phyloP scores from a whole-genome alignment of 208 protist species.

The Trichomonas tenax region DNA sequence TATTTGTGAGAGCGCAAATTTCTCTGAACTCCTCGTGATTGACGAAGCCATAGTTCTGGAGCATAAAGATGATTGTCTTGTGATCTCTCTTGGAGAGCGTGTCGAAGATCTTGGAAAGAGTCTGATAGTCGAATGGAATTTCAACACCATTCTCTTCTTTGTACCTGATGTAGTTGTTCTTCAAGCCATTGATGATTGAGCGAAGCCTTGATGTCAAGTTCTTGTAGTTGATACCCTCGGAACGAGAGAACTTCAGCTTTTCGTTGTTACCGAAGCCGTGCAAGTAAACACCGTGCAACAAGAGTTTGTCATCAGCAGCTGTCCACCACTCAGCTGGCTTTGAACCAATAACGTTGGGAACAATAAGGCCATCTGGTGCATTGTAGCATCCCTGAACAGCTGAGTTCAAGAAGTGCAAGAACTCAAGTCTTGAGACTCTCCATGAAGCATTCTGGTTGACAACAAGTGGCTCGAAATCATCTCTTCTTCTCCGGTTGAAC shows the following conservation, averaged over 20 bases:
- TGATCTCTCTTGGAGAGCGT: not conserved
- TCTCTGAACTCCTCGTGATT: not conserved
- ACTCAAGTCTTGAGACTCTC: not conserved
- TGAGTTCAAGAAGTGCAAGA: not conserved
- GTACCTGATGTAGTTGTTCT: not conserved
- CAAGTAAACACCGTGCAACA: not conserved
- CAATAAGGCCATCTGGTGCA: not conserved
- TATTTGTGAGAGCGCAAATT: not conserved
- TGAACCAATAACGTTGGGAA: not conserved
- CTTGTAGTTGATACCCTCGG: not conserved
- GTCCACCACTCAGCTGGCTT: conserved; percentile 10
- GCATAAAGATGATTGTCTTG: not conserved
- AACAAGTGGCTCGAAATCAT: not conserved
- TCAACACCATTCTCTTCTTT: not conserved
- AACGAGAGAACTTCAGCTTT: not conserved
- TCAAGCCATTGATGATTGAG: not conserved
- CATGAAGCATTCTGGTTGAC: not conserved
- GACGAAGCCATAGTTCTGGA: not conserved
- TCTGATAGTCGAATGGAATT: not conserved
- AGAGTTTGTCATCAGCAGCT: not conserved
- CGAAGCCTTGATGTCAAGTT: not conserved
- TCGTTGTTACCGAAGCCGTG: not conserved
- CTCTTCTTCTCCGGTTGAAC: not conserved
- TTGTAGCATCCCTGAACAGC: not conserved
- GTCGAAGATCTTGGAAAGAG: not conserved